Base-by-base conservation (phyloP, 1,284 basidiomycete species). In the Ganoderma resinaceum region DNA sequence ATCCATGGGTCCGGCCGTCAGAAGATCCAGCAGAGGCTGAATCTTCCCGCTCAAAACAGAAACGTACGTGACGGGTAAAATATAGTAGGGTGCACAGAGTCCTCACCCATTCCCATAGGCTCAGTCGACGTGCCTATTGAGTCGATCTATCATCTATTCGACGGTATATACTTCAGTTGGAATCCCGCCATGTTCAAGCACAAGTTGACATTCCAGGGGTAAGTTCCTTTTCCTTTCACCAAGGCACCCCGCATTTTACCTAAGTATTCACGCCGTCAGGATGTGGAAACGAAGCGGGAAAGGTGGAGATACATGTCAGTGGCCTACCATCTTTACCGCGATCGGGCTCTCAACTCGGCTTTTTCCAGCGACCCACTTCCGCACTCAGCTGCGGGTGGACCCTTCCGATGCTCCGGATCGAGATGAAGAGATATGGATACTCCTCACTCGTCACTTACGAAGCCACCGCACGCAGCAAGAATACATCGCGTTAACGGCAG, bases 111-210 rank as follows among this genome's bases (percentile, higher is more conserved):
- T 7, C 11, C 8, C 40, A 33, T 62, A 91, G 89, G 83, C 62
- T 78, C 80, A 37, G 75, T 89, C 7, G 76, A 81, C 8, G 83
- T 93, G 33, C 81, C 86, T 0, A 98, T 96, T 95, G 88, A 92
- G 35, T 86, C 91, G 37, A 85, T 93, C 6, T 88, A 95, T 66
- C 82, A 86, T 18, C 80, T 88, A 0, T 98, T 98, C 73, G 91
- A 96, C 63, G 90, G 94, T 0, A 80, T 98, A 49, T 95, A 96
- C 78, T 78, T 95, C 46, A 98, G 93, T 76, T 98, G 97, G 97
- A 86, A 96, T 77, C 94, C 96, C 0, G 73, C 69, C 0, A 81
- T 89, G 8, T 93, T 94, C 78, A 76, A 82, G 0, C 79, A 86
- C 49, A 76, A 76, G 0, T 74, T 88, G 14, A 81, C 76, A 2